phyloP scores from a whole-genome alignment of 1,139 yeast species.

The Yamadazyma friedrichii region DNA sequence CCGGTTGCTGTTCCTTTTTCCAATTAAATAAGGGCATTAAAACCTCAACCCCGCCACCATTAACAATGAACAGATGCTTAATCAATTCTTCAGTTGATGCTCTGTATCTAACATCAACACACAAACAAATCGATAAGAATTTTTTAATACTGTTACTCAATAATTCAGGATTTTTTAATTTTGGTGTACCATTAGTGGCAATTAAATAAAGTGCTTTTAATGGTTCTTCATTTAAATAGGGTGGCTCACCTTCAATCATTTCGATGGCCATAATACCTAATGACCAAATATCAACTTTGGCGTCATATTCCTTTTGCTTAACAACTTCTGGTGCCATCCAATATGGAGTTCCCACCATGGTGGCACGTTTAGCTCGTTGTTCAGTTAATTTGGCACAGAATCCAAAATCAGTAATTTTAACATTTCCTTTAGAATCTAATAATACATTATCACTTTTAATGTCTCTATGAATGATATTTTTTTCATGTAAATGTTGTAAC shows the following conservation, averaged over 20 bases:
- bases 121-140: conserved; percentile 85
- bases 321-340: conserved; percentile 99
- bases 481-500: conserved; percentile 83
- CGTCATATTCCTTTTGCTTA: conserved; percentile 93
- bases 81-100: conserved; percentile 88
- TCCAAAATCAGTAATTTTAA: conserved; percentile 96
- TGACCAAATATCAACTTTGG: conserved; percentile 97
- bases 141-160: conserved; percentile 79
- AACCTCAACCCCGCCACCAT: conserved; percentile 55
- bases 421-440: conserved; percentile 81
- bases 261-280: conserved; percentile 97
- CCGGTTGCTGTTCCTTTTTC: conserved; percentile 31
- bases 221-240: conserved; percentile 95
- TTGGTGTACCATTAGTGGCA: conserved; percentile 97
- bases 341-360: conserved; percentile 99
- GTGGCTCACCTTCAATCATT: conserved; percentile 98
- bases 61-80: conserved; percentile 72
- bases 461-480: conserved; percentile 93
- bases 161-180: conserved; percentile 80
- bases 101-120: conserved; percentile 91
- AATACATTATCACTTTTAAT: conserved; percentile 93
- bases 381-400: conserved; percentile 96
- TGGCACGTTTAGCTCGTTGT: conserved; percentile 89
- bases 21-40: conserved; percentile 72
- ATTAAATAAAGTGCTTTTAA: conserved; percentile 60